Percentiles rank a stretch among this genome's conserved stretches.
Evolutionary conservation across 768 basidiomycete species (phyloP).

Genomic region (Podaxis sp.): DNA sequence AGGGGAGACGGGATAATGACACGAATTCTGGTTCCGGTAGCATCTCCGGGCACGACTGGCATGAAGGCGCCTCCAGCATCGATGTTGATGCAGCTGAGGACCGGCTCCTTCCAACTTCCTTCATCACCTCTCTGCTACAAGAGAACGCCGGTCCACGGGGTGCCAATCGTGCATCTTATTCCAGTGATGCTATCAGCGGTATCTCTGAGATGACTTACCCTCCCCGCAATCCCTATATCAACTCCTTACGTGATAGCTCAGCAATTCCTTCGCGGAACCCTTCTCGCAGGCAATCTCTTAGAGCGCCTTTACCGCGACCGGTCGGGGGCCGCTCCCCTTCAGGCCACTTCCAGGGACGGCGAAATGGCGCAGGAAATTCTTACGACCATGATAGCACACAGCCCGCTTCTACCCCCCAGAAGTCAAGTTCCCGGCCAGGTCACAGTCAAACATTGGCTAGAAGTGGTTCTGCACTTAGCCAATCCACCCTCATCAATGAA

Average conservation of each 20-base stretch:
- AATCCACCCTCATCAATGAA: conserved; percentile 2
- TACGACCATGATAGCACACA: not conserved
- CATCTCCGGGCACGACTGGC: conserved; percentile 53
- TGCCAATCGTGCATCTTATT: conserved; percentile 30
- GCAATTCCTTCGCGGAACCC: not conserved
- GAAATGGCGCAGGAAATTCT: not conserved
- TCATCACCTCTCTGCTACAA: conserved; percentile 58
- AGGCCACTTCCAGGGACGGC: not conserved
- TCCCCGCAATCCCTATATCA: conserved; percentile 24
- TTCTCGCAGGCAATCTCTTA: not conserved
- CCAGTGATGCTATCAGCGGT: conserved; percentile 46
- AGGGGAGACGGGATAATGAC: not conserved
- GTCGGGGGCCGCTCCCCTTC: conserved; percentile 8
- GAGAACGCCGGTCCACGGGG: conserved; percentile 35
- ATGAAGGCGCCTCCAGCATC: conserved; percentile 60
- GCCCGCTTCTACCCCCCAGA: not conserved
- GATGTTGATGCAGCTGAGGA: conserved; percentile 58
- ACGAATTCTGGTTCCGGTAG: conserved; percentile 14
- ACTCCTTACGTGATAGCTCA: conserved; percentile 12
- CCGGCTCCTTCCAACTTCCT: conserved; percentile 56
- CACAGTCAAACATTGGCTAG: not conserved
- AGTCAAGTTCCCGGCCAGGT: not conserved
- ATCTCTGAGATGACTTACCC: conserved; percentile 60
- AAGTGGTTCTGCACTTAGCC: conserved; percentile 2
- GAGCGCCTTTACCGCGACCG: conserved; percentile 3